Percentiles rank a stretch among this genome's conserved stretches.
Evolutionary conservation across 2,329 filamentous ascomycete genomes (phyloP).

Genomic region (Dothistroma pini): DNA sequence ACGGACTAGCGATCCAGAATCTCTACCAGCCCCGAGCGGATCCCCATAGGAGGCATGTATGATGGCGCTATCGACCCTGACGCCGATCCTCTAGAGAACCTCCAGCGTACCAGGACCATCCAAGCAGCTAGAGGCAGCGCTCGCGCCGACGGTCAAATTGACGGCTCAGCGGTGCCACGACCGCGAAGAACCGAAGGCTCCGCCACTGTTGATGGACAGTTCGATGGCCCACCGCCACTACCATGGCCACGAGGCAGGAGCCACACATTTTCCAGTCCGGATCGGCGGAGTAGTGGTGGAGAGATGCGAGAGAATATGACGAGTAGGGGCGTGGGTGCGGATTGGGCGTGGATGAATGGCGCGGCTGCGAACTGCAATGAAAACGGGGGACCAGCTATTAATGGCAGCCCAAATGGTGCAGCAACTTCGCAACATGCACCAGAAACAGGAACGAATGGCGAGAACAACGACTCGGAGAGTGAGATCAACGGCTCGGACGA

Average conservation of each 20-base stretch:
- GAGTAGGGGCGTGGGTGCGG: neutral
- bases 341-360: neutral
- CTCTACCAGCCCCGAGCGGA: neutral
- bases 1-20: neutral
- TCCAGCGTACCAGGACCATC: neutral
- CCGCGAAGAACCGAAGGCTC: too few relatives aligned
- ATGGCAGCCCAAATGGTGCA: too few relatives aligned
- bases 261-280: neutral
- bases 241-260: neutral
- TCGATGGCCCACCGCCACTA: too few relatives aligned
- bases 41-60: neutral
- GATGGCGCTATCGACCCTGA: neutral
- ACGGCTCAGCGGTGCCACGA: neutral
- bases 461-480: neutral
- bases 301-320: neutral
- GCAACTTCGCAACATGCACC: too few relatives aligned
- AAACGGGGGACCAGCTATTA: neutral
- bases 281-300: neutral
- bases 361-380: neutral
- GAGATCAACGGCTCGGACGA: neutral
- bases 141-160: neutral
- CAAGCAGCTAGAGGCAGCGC: neutral
- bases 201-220: too few relatives aligned
- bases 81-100: neutral
- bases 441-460: neutral